Evolutionary conservation across 306 rosid genomes (phyloP), one percentile per base, ranked within the genome.

Genomic region (Medicago arabica): DNA sequence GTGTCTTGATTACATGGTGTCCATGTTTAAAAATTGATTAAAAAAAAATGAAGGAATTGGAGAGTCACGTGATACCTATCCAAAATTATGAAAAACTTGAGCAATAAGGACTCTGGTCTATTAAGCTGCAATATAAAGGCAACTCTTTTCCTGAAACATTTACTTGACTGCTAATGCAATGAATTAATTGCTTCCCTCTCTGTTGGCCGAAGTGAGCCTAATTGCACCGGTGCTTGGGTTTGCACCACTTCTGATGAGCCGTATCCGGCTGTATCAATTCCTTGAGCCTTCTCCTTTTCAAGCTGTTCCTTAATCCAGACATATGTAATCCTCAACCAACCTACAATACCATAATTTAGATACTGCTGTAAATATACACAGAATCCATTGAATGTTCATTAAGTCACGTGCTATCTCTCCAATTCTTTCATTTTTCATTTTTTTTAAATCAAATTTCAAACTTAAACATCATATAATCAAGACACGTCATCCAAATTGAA

Each of bases 241-340:
- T 90, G 89, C 67, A 95, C 99, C 74, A 95, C 97, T 83, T 95
- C 92, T 41, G 99, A 92, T 58, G 99, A 85, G 31, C 99, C 96
- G 39, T 95, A 95, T 49, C 43, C 60, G 1, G 99, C 40, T 51
- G 85, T 43, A 84, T 95, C 99, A 36, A 80, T 6, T 44, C 99
- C 97, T 51, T 83, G 75, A 41, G 83, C 62, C 81, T 89, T 89
- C 89, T 95, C 97, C 82, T 95, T 95, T 88, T 95, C 97, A 34
- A 95, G 89, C 87, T 95, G 97, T 64, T 95, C 97, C 89, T 90
- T 92, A 75, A 95, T 95, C 99, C 97, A 95, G 84, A 85, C 85
- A 90, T 92, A 92, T 13, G 99, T 95, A 43, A 95, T 54, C 76
- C 96, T 90, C 87, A 95, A 81, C 57, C 99, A 87, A 92, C 99